These are phyloP conservation scores for Cryptosporidium ubiquitum DNA, from an alignment of 169 alveolate species.

Conservation along the genomic window DNA sequence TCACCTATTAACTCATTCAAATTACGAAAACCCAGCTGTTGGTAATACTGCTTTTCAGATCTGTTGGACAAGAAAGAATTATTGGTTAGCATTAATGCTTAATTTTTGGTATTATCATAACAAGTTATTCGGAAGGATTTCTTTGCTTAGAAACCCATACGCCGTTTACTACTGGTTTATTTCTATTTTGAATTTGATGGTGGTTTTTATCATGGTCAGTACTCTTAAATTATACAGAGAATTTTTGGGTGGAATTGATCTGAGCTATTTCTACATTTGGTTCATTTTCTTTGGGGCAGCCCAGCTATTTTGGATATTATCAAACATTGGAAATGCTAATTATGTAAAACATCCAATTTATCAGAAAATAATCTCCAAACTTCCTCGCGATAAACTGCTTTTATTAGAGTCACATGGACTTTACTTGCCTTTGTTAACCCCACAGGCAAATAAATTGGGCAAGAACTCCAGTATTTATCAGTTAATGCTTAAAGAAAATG, in stretches of 20 bases:
- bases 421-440: constrained; percentile 38
- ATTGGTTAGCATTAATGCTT: constrained; percentile 63
- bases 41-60: constrained; percentile 70
- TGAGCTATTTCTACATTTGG: constrained; percentile 31
- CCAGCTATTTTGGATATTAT: constrained; percentile 49
- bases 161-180: constrained; percentile 82
- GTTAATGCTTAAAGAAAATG: constrained; percentile 60
- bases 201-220: constrained; percentile 65
- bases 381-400: constrained; percentile 24
- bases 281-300: constrained; percentile 17
- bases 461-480: constrained; percentile 34
- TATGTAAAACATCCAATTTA: constrained; percentile 61
- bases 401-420: constrained; percentile 37
- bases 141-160: constrained; percentile 78
- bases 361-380: constrained; percentile 40
- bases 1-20: constrained; percentile 50
- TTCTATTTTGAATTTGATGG: constrained; percentile 76
- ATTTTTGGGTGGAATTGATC: constrained; percentile 25
- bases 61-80: constrained; percentile 64
- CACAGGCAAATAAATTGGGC: constrained; percentile 11
- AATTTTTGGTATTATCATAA: constrained; percentile 77
- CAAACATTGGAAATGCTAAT: constrained; percentile 40
- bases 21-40: constrained; percentile 75
- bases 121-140: constrained; percentile 77
- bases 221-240: constrained; percentile 46